Conservation (phyloP, 225 moss, liverwort and hornwort species). For the Straminergon stramineum region DNA sequence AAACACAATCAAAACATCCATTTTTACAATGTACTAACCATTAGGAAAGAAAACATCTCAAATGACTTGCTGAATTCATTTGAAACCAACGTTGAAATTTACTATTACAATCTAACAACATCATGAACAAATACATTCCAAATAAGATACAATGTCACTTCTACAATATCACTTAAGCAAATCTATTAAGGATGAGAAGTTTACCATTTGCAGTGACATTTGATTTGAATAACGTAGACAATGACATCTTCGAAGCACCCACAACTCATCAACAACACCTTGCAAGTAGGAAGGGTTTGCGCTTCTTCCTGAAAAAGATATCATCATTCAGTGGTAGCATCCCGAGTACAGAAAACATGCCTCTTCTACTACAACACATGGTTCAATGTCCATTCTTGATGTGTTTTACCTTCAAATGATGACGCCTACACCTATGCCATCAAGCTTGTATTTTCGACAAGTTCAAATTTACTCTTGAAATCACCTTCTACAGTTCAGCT, state of each 20-base stretch:
- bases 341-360: not conserved
- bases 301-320: not conserved
- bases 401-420: not conserved
- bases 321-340: not conserved
- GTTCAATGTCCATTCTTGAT: not conserved
- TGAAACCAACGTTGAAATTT: not conserved
- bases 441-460: not conserved
- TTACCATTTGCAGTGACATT: not conserved
- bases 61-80: not conserved
- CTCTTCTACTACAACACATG: not conserved
- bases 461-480: not conserved
- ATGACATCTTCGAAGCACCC: not conserved
- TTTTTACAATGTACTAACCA: not conserved
- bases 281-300: not conserved
- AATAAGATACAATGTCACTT: not conserved
- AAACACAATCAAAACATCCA: not conserved
- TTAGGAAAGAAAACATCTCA: too few species aligned
- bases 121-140: not conserved
- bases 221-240: not conserved
- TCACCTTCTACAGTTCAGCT: not conserved
- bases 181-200: not conserved
- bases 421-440: not conserved
- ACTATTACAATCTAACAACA: not conserved
- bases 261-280: not conserved
- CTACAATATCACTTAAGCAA: too few species aligned